Evolutionary conservation across 1,284 basidiomycete genomes (phyloP).

Genomic region (Wolfiporia cocos): DNA sequence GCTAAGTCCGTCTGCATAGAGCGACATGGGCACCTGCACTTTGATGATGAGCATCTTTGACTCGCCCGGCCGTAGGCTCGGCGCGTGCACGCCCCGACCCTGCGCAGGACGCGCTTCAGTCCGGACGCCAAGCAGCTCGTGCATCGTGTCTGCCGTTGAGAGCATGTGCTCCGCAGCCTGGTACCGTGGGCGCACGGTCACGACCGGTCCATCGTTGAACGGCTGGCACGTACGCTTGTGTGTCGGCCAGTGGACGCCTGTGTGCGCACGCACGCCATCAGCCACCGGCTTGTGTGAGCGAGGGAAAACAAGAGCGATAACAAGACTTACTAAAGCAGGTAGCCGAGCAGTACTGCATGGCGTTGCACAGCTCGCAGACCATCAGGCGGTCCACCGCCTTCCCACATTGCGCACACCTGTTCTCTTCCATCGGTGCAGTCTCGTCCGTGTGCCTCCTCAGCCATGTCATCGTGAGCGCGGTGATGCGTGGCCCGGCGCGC

Average conservation of each 20-base stretch:
- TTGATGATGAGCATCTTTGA: constrained; percentile 46
- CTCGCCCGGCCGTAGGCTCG: constrained; percentile 12
- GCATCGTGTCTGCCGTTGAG: constrained; percentile 28
- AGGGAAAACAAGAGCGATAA: neutral
- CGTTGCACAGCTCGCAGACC: constrained; percentile 37
- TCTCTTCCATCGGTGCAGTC: constrained; percentile 33
- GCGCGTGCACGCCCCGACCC: constrained; percentile 22
- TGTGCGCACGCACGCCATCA: too few species aligned
- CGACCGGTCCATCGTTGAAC: constrained; percentile 35
- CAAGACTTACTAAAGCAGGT: constrained; percentile 44
- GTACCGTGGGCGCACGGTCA: constrained; percentile 42
- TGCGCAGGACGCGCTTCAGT: constrained; percentile 15
- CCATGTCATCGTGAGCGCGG: constrained; percentile 42
- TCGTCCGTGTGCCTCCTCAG: constrained; percentile 39
- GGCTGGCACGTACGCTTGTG: constrained; percentile 44
- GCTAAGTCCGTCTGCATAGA: neutral
- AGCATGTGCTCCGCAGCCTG: constrained; percentile 17
- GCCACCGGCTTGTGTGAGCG: too few species aligned
- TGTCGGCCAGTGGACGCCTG: constrained; percentile 39
- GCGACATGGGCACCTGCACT: constrained; percentile 36
- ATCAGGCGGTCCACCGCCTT: constrained; percentile 27
- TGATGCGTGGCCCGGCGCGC: constrained; percentile 36
- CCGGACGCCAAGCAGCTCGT: constrained; percentile 28
- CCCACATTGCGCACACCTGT: constrained; percentile 35
- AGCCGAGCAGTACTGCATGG: constrained; percentile 43